Evolutionary conservation across 768 basidiomycete species (phyloP).

Genomic region (Mycena vulgaris): DNA sequence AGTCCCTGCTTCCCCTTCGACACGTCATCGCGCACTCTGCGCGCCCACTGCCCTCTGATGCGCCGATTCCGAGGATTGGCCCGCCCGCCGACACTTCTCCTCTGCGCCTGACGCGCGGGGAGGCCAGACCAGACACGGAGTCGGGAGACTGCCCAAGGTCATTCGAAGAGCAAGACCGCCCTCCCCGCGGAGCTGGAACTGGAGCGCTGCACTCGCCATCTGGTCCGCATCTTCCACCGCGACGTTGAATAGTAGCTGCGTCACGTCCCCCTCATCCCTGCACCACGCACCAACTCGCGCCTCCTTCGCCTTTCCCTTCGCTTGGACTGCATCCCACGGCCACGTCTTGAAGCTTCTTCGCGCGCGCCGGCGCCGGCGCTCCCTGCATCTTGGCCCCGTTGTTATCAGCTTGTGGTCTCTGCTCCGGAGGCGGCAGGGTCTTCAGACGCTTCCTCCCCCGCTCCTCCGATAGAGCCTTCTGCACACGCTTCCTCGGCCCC

Average conservation of each 20-base stretch:
- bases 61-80: not conserved
- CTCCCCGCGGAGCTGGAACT: not conserved
- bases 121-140: constrained; percentile 12
- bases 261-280: not conserved
- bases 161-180: too few relatives aligned
- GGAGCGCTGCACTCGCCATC: not conserved
- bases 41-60: not conserved
- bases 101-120: too few relatives aligned
- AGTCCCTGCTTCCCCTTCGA: not conserved
- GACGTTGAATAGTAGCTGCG: constrained; percentile 1
- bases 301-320: too few relatives aligned
- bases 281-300: too few relatives aligned
- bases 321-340: too few relatives aligned
- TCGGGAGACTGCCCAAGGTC: too few relatives aligned
- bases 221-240: constrained; percentile 10
- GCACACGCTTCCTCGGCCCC: not conserved
- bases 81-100: constrained; percentile 11
- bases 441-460: not conserved
- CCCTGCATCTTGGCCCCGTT: not conserved
- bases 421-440: not conserved
- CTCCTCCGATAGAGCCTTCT: not conserved
- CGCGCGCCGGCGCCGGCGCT: not conserved
- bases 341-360: too few relatives aligned
- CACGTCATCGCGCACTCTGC: not conserved
- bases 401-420: too few relatives aligned